These are phyloP conservation scores for Cordyceps militaris DNA, from an alignment of 2,329 filamentous ascomycete species.

Conservation along the genomic window DNA sequence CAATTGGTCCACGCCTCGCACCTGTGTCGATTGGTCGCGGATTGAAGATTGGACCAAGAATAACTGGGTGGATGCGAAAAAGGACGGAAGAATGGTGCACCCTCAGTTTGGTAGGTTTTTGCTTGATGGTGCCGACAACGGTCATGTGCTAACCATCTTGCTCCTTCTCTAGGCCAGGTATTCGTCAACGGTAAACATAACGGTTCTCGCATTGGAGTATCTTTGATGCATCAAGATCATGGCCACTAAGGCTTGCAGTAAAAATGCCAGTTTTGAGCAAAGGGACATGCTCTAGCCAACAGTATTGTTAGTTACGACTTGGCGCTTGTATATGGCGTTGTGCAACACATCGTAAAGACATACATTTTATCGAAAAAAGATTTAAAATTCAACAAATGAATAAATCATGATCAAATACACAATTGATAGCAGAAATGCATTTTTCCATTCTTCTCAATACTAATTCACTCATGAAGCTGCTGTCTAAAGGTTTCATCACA, in stretches of 20 bases:
- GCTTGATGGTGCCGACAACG: too few species aligned
- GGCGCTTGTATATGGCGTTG: too few species aligned
- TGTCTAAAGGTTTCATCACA: too few species aligned
- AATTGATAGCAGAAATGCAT: too few species aligned
- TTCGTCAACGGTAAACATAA: neutral
- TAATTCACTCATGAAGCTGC: too few species aligned
- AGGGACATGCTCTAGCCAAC: neutral
- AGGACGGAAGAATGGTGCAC: slow-evolving; percentile 4
- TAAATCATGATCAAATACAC: too few species aligned
- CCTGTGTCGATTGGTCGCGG: neutral
- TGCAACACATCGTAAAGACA: too few species aligned
- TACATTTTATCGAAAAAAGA: too few species aligned
- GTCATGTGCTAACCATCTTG: neutral
- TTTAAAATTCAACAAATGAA: too few species aligned
- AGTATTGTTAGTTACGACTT: too few species aligned
- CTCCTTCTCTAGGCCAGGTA: neutral
- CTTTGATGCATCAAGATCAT: neutral
- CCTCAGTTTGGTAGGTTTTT: neutral
- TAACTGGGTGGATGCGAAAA: slow-evolving; percentile 1
- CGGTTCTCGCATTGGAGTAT: neutral
- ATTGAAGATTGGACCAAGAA: neutral
- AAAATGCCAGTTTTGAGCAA: neutral
- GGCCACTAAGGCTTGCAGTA: neutral
- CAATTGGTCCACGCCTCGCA: slow-evolving; percentile 2
- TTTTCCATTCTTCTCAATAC: too few species aligned